Evolutionary conservation across 306 rosid species (phyloP).

Genomic region (Senna tora): DNA sequence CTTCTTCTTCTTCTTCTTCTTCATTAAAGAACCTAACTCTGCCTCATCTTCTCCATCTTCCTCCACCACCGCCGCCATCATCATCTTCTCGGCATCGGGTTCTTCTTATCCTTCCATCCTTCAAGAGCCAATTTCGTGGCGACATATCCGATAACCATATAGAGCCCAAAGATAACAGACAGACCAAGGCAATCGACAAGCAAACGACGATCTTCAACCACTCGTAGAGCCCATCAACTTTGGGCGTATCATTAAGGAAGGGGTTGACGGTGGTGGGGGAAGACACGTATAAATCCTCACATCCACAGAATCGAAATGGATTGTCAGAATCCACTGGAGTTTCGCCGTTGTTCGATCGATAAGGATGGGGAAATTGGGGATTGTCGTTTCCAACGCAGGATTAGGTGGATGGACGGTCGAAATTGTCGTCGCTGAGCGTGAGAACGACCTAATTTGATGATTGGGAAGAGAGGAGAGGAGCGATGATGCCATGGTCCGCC

Average conservation of each 20-base stretch:
- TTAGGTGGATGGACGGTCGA: neutral
- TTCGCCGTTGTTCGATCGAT: neutral
- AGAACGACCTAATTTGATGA: slow-evolving; percentile 61
- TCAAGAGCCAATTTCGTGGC: no score
- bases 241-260: slow-evolving; percentile 62
- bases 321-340: slow-evolving; percentile 35
- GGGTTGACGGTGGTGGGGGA: slow-evolving; percentile 65
- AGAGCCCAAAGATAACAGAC: no score
- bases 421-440: slow-evolving; percentile 34
- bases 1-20: no score
- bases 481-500: slow-evolving; percentile 60
- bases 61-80: no score
- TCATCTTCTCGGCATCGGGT: no score
- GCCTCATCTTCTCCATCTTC: no score
- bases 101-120: no score
- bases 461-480: slow-evolving; percentile 59
- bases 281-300: slow-evolving; percentile 56
- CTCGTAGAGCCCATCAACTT: slow-evolving; percentile 54
- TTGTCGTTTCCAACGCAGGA: neutral
- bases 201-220: no score
- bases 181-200: no score
- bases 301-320: slow-evolving; percentile 62
- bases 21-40: no score
- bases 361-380: neutral
- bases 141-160: no score